Conservation (phyloP, 2,329 filamentous ascomycete species). For the Hypoxylon sp. region DNA sequence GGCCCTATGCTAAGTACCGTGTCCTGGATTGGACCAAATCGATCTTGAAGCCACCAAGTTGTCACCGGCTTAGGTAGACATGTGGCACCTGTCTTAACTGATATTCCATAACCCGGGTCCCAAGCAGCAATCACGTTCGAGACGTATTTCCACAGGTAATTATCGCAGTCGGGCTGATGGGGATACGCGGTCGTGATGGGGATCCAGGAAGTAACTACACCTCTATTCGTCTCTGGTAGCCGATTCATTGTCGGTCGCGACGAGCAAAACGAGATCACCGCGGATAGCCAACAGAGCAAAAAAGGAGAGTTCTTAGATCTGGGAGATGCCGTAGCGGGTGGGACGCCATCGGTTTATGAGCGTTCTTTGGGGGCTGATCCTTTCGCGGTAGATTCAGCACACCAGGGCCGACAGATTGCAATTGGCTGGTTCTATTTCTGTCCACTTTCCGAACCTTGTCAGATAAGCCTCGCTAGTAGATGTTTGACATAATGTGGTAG, state of each 20-base stretch:
- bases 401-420: constrained; percentile 1
- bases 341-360: constrained; percentile 33
- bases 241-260: constrained; percentile 41
- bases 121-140: constrained; percentile 38
- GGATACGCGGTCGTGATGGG: constrained; percentile 40
- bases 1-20: constrained; percentile 44
- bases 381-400: constrained; percentile 21
- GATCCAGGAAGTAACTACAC: constrained; percentile 45
- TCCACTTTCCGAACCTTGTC: constrained; percentile 33
- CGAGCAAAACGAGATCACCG: constrained; percentile 14
- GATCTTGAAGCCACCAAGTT: constrained; percentile 46
- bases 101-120: constrained; percentile 45
- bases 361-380: constrained; percentile 12
- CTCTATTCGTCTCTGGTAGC: constrained; percentile 43
- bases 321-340: constrained; percentile 24
- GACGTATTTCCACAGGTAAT: constrained; percentile 38
- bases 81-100: constrained; percentile 21
- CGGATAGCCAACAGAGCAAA: constrained; percentile 12
- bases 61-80: constrained; percentile 44
- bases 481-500: constrained; percentile 27
- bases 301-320: constrained; percentile 17
- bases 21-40: constrained; percentile 31
- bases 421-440: constrained; percentile 42
- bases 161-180: constrained; percentile 36
- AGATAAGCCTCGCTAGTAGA: constrained; percentile 17